Conservation (phyloP, 495 filamentous ascomycete species). For the Ramalina peruviana region DNA sequence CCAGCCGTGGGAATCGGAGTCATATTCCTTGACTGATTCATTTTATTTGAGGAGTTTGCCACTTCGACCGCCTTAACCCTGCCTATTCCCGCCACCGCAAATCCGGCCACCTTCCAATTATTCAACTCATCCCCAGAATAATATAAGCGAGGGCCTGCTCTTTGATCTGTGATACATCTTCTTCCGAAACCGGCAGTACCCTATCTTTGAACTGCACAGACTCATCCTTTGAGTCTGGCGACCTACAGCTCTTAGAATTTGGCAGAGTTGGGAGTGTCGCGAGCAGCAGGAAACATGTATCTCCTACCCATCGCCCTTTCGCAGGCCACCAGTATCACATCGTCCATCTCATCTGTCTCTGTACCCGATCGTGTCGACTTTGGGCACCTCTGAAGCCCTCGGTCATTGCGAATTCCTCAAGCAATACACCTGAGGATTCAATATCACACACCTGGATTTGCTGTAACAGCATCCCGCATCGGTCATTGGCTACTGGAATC, state of each 20-base stretch:
- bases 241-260: neutral
- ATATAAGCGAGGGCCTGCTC: neutral
- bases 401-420: slow-evolving; percentile 5
- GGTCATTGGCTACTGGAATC: slow-evolving; percentile 17
- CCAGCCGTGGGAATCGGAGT: neutral
- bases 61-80: slow-evolving; percentile 2
- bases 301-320: neutral
- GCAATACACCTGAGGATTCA: slow-evolving; percentile 9
- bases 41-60: slow-evolving; percentile 1
- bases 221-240: neutral
- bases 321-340: slow-evolving; percentile 12
- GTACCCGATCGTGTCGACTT: slow-evolving; percentile 3
- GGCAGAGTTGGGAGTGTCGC: slow-evolving; percentile 1
- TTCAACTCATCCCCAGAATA: neutral
- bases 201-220: neutral
- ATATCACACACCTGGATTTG: slow-evolving; percentile 5
- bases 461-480: slow-evolving; percentile 9
- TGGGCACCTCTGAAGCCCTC: slow-evolving; percentile 4
- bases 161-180: neutral
- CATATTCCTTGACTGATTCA: slow-evolving; percentile 3
- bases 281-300: slow-evolving; percentile 11
- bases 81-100: slow-evolving; percentile 15
- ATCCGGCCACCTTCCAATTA: slow-evolving; percentile 7
- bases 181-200: neutral
- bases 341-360: slow-evolving; percentile 14